A percentile compares a stretch with the other conserved stretches of the same genome.
Evolutionary conservation across 2,329 filamentous ascomycete genomes (phyloP).

Genomic region (Alternaria sp.): DNA sequence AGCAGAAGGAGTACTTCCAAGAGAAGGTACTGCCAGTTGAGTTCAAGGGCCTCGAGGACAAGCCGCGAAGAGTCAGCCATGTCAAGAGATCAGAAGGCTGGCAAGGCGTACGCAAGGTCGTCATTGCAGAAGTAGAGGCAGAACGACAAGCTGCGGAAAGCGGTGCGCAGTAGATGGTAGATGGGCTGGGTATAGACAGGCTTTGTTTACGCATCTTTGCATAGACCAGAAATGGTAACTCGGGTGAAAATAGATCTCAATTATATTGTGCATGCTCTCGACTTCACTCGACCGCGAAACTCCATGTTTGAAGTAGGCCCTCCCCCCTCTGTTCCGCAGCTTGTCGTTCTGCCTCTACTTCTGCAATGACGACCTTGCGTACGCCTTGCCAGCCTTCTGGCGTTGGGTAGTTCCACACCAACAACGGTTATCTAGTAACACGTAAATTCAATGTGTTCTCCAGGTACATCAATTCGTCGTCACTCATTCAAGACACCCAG

Average conservation of each 20-base stretch:
- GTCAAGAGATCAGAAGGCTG: slow-evolving; percentile 71
- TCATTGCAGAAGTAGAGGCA: slow-evolving; percentile 73
- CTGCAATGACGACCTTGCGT: slow-evolving; percentile 72
- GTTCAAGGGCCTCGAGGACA: slow-evolving; percentile 78
- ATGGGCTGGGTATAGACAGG: background rate
- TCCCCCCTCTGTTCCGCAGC: slow-evolving; percentile 33
- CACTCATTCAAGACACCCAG: no score
- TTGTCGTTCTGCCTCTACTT: background rate
- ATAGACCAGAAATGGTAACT: slow-evolving; percentile 4
- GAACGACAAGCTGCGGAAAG: slow-evolving; percentile 44
- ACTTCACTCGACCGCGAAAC: background rate
- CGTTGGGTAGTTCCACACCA: no score
- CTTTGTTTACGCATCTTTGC: background rate
- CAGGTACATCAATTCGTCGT: no score
- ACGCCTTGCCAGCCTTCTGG: slow-evolving; percentile 74
- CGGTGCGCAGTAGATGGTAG: slow-evolving; percentile 16
- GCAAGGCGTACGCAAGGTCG: slow-evolving; percentile 76
- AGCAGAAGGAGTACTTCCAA: slow-evolving; percentile 77
- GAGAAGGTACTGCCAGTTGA: slow-evolving; percentile 78
- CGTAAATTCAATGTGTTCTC: no score
- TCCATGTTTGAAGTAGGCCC: background rate
- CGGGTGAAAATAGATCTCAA: background rate
- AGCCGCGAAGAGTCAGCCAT: slow-evolving; percentile 74
- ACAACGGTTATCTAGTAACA: fast-evolving
- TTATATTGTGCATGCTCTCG: background rate